A percentile compares a stretch with the other conserved stretches of the same genome.
Evolutionary conservation across 768 basidiomycete species (phyloP).

Genomic region (Boletus fagicola): DNA sequence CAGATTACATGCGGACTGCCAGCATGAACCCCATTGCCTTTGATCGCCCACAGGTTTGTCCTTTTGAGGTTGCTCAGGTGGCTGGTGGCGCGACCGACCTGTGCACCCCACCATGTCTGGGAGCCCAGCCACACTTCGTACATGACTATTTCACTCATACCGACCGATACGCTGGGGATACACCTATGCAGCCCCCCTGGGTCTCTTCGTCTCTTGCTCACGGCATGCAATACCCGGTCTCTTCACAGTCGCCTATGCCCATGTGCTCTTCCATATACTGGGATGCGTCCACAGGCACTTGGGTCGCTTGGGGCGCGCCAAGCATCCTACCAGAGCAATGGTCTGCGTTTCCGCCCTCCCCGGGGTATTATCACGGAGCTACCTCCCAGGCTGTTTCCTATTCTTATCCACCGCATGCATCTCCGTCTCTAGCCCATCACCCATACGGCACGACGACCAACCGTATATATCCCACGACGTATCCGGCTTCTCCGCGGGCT

Average conservation of each 20-base stretch:
- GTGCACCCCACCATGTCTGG: conserved; percentile 21
- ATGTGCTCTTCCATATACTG: conserved; percentile 30
- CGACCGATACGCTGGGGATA: conserved; percentile 25
- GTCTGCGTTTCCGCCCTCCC: conserved; percentile 28
- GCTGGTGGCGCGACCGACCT: conserved; percentile 27
- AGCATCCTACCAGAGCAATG: conserved; percentile 30
- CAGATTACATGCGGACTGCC: conserved; percentile 19
- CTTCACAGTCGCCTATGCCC: conserved; percentile 30
- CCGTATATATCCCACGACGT: conserved; percentile 24
- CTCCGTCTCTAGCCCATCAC: conserved; percentile 22
- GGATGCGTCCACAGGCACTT: conserved; percentile 30
- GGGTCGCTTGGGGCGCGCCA: conserved; percentile 32
- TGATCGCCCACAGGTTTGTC: conserved; percentile 26
- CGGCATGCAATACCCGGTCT: conserved; percentile 28
- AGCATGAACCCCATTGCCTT: conserved; percentile 20
- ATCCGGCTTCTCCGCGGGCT: conserved; percentile 28
- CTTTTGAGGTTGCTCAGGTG: conserved; percentile 20
- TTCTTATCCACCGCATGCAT: conserved; percentile 28
- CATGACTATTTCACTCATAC: conserved; percentile 28
- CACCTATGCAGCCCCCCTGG: conserved; percentile 28
- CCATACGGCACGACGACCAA: conserved; percentile 18
- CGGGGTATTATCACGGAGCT: conserved; percentile 28
- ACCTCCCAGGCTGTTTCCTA: conserved; percentile 26
- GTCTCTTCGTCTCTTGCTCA: conserved; percentile 27
- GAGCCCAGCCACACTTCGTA: conserved; percentile 24